Percentiles rank a stretch among this genome's conserved stretches.
phyloP scores from a whole-genome alignment of 108 stramenopile species.

The Nitzschia sp. region DNA sequence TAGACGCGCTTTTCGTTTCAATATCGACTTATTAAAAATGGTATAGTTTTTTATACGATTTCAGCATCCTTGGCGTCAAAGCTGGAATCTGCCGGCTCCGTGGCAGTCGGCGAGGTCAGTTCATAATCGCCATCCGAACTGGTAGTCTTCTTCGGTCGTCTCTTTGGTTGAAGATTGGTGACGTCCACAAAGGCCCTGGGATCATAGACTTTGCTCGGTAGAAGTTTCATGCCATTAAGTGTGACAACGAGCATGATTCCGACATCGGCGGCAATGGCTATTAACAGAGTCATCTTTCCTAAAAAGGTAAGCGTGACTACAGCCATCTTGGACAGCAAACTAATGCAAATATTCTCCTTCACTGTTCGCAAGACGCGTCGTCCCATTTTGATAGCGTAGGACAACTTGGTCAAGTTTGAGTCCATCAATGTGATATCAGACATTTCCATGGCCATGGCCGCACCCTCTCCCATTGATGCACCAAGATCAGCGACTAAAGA shows the following conservation, averaged over 20 bases:
- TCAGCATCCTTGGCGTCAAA: slow-evolving; percentile 3
- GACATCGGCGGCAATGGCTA: slow-evolving; percentile 83
- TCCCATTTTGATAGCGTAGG: slow-evolving; percentile 78
- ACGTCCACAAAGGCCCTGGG: slow-evolving; percentile 1
- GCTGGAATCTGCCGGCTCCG: not conserved
- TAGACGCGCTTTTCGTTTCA: too few species aligned
- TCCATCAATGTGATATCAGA: slow-evolving; percentile 89
- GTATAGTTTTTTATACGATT: slow-evolving; percentile 9
- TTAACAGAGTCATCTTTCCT: slow-evolving; percentile 78
- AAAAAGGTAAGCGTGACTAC: slow-evolving; percentile 68
- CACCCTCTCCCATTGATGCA: slow-evolving; percentile 97
- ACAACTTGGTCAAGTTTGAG: slow-evolving; percentile 67
- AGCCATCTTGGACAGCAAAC: slow-evolving; percentile 60
- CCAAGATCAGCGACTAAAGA: slow-evolving; percentile 96
- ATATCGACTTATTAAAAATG: too few species aligned
- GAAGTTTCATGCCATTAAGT: slow-evolving; percentile 84
- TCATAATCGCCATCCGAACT: not conserved
- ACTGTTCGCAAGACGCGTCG: slow-evolving; percentile 67
- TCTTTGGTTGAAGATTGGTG: slow-evolving; percentile 3
- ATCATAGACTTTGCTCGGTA: slow-evolving; percentile 47
- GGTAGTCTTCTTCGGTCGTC: not conserved
- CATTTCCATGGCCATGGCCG: slow-evolving; percentile 96
- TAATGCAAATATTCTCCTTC: slow-evolving; percentile 81
- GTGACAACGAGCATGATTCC: slow-evolving; percentile 88
- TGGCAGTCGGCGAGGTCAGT: not conserved